Percentiles rank a stretch among this genome's conserved stretches.
Conservation (phyloP, 176 grass and related monocot genomes). For the Elymus sibiricus region DNA sequence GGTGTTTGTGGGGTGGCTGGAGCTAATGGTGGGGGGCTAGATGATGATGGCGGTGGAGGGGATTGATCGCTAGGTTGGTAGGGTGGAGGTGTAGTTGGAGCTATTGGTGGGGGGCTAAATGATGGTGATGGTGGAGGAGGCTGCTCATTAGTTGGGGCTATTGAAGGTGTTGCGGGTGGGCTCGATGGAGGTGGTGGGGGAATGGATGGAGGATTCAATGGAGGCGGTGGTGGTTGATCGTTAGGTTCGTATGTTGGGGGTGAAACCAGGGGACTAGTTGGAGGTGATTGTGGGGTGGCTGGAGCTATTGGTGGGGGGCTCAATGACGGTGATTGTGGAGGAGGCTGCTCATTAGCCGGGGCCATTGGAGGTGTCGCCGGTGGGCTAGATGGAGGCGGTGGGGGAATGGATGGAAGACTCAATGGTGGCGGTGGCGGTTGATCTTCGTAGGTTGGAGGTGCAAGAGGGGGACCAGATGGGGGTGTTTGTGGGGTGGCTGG, state of each 20-base stretch:
- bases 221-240: not conserved
- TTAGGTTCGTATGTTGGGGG: not conserved
- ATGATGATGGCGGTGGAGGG: not conserved
- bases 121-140: not conserved
- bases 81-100: not conserved
- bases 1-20: not conserved
- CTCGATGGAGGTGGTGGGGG: not conserved
- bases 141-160: not conserved
- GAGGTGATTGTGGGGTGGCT: not conserved
- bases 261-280: not conserved
- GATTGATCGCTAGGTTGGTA: not conserved
- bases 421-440: not conserved
- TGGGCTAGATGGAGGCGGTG: not conserved
- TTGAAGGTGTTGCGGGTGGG: not conserved
- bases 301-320: not conserved
- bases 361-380: not conserved
- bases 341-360: not conserved
- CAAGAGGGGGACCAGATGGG: too few relatives aligned
- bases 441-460: too few relatives aligned
- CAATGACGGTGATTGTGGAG: not conserved
- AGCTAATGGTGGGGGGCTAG: not conserved
- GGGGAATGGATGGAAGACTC: not conserved
- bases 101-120: not conserved
- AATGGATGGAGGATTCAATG: not conserved
- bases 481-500: too few relatives aligned